Percentiles rank a stretch among this genome's conserved stretches.
Evolutionary conservation across 2,329 filamentous ascomycete species (phyloP).

Genomic region (Sclerotinia trifoliorum): DNA sequence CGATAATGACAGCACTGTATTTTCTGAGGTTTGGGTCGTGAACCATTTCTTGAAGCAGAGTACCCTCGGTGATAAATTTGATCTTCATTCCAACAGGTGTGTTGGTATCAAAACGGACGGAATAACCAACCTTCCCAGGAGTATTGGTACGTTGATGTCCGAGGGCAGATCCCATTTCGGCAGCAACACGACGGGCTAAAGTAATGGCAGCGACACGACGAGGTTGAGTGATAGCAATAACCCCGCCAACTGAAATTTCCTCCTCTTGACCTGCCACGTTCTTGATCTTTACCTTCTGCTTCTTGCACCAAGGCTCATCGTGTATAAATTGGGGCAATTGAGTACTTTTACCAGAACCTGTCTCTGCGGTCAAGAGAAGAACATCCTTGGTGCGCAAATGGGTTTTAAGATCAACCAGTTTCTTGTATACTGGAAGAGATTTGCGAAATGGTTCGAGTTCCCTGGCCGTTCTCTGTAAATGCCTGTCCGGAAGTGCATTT

Average conservation of each 20-base stretch:
- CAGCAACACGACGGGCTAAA: slow-evolving; percentile 80
- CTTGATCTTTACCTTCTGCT: slow-evolving; percentile 52
- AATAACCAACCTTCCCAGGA: slow-evolving; percentile 71
- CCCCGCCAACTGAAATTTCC: slow-evolving; percentile 63
- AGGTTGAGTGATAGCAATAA: slow-evolving; percentile 92
- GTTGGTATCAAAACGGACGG: slow-evolving; percentile 88
- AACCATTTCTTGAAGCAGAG: slow-evolving; percentile 90
- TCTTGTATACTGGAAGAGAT: slow-evolving; percentile 38
- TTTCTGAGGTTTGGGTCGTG: slow-evolving; percentile 76
- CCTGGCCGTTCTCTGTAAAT: slow-evolving; percentile 29
- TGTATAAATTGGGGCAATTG: slow-evolving; percentile 92
- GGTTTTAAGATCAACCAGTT: slow-evolving; percentile 35
- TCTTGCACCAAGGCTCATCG: slow-evolving; percentile 74
- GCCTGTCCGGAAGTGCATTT: slow-evolving; percentile 21
- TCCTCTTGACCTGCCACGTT: slow-evolving; percentile 39
- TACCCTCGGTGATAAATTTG: slow-evolving; percentile 95
- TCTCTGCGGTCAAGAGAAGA: slow-evolving; percentile 85
- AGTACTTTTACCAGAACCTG: slow-evolving; percentile 91
- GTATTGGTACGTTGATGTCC: slow-evolving; percentile 40
- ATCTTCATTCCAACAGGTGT: slow-evolving; percentile 79
- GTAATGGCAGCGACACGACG: slow-evolving; percentile 91
- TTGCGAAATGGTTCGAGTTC: slow-evolving; percentile 33
- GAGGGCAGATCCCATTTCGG: slow-evolving; percentile 70
- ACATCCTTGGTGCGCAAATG: slow-evolving; percentile 53
- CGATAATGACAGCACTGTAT: slow-evolving; percentile 89